Percentiles rank a stretch among this genome's conserved stretches.
Evolutionary conservation across 2,329 filamentous ascomycete species (phyloP).

Genomic region (Raffaelea albimanens): DNA sequence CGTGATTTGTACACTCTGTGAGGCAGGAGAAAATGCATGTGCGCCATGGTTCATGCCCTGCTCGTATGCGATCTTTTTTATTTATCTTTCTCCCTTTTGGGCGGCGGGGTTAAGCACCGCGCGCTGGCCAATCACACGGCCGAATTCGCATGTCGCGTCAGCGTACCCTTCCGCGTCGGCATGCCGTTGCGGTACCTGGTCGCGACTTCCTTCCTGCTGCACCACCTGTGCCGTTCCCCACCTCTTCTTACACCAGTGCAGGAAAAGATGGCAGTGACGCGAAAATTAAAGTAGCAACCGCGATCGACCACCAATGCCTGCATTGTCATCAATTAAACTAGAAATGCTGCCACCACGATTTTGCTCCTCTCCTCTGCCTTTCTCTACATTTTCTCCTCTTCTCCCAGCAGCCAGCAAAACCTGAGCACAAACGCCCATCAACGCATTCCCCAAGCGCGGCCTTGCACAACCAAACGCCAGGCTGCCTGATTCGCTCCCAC

Average conservation of each 20-base stretch:
- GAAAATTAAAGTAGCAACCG: constrained; percentile 12
- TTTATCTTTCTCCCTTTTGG: constrained; percentile 11
- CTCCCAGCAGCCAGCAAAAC: neutral
- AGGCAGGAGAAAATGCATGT: too few species aligned
- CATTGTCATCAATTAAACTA: constrained; percentile 13
- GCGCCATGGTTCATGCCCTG: too few species aligned
- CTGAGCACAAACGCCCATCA: too few species aligned
- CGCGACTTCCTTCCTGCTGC: constrained; percentile 4
- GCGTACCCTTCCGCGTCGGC: constrained; percentile 4
- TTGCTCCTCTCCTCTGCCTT: neutral
- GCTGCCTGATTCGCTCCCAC: too few species aligned
- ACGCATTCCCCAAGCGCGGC: too few species aligned
- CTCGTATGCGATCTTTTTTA: too few species aligned
- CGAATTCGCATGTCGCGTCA: neutral
- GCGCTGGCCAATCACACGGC: constrained; percentile 6
- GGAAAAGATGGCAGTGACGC: constrained; percentile 4
- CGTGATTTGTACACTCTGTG: too few species aligned
- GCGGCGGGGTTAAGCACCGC: constrained; percentile 6
- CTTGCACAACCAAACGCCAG: too few species aligned
- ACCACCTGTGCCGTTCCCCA: constrained; percentile 2
- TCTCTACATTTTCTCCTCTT: neutral
- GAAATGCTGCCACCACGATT: constrained; percentile 5
- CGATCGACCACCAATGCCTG: constrained; percentile 9
- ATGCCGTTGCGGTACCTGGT: neutral
- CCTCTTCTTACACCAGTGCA: neutral